Percentiles rank a stretch among this genome's conserved stretches.
Conservation (phyloP, 2,329 filamentous ascomycete species). For the Leptoxyphium fumago region DNA sequence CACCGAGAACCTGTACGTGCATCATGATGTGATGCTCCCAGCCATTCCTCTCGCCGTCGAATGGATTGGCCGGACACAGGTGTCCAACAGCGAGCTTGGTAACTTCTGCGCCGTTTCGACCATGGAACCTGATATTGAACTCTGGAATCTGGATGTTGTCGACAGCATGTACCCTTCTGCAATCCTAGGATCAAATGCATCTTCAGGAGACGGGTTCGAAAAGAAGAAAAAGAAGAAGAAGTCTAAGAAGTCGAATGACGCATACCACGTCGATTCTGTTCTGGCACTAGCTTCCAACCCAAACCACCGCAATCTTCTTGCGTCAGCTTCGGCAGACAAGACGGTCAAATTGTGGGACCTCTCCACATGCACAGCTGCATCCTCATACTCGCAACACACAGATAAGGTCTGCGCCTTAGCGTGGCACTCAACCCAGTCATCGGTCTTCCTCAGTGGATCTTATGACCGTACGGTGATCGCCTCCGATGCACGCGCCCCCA, state of each 20-base stretch:
- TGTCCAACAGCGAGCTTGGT: slow-evolving; percentile 61
- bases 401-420: slow-evolving; percentile 95
- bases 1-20: slow-evolving; percentile 92
- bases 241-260: slow-evolving; percentile 72
- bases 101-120: slow-evolving; percentile 94
- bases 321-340: slow-evolving; percentile 88
- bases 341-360: slow-evolving; percentile 98
- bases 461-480: slow-evolving; percentile 90
- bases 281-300: slow-evolving; percentile 84
- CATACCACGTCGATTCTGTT: slow-evolving; percentile 88
- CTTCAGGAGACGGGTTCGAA: slow-evolving; percentile 11
- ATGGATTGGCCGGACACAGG: slow-evolving; percentile 76
- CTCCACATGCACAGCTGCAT: slow-evolving; percentile 79
- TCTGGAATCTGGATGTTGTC: slow-evolving; percentile 92
- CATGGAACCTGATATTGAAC: slow-evolving; percentile 96
- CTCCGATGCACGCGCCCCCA: slow-evolving; percentile 90
- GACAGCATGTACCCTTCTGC: slow-evolving; percentile 98
- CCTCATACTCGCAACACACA: slow-evolving; percentile 89
- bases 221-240: slow-evolving; percentile 88
- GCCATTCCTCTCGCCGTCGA: slow-evolving; percentile 91
- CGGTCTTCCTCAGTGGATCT: slow-evolving; percentile 77
- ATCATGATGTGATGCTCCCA: slow-evolving; percentile 98
- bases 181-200: slow-evolving; percentile 59
- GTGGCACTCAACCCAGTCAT: slow-evolving; percentile 81
- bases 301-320: slow-evolving; percentile 84